A percentile compares a stretch with the other conserved stretches of the same genome.
These are phyloP conservation scores for Ceriops zippeliana DNA, from an alignment of 345 rosid genomes.

Conservation along the genomic window DNA sequence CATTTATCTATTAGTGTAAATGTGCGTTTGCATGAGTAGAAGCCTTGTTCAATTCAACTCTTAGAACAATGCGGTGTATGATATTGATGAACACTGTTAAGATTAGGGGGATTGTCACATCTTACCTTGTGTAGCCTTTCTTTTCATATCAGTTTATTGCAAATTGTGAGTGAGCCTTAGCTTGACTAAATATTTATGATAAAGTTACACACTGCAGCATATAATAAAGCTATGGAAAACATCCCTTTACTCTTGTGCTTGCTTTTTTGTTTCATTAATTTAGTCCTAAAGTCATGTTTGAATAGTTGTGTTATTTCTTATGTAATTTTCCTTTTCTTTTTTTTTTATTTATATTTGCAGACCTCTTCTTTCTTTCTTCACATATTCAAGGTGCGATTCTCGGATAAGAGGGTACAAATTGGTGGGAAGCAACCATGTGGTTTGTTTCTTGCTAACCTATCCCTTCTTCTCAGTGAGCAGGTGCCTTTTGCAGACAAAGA, in stretches of 20 bases:
- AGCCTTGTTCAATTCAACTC: no score
- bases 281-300: not conserved
- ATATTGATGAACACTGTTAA: not conserved
- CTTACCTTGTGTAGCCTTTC: no score
- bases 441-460: slow-evolving; percentile 55
- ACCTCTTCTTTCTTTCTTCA: slow-evolving; percentile 84
- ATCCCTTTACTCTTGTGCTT: not conserved
- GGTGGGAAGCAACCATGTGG: slow-evolving; percentile 81
- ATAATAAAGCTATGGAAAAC: no score
- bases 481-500: slow-evolving; percentile 71
- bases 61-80: not conserved
- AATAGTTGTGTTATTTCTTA: not conserved
- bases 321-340: not conserved
- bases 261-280: not conserved
- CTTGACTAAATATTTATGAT: no score
- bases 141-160: no score
- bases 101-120: not conserved
- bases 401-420: slow-evolving; percentile 57
- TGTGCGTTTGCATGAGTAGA: not conserved
- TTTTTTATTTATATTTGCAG: slow-evolving; percentile 43
- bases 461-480: slow-evolving; percentile 74
- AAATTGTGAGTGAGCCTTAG: no score
- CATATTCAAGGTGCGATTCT: slow-evolving; percentile 74
- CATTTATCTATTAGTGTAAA: not conserved
- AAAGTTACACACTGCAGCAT: no score